Conservation (phyloP, 139 green algal species). For the Gonium pectorale region DNA sequence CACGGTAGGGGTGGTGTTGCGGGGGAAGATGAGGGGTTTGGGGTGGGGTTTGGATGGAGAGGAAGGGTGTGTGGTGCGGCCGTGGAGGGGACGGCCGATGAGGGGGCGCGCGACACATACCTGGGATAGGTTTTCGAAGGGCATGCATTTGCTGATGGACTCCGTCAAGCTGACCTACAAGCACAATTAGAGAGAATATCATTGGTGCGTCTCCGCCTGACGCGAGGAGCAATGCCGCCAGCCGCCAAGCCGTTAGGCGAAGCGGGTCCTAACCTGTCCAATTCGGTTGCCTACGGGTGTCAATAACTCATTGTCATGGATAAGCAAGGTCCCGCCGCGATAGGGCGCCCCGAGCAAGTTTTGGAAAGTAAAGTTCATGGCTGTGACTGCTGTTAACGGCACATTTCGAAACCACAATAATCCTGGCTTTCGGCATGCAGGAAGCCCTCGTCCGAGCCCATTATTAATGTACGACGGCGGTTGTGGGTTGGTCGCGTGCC, state of each 20-base stretch:
- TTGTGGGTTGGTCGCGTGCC: too few relatives aligned
- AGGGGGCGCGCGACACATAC: constrained; percentile 1
- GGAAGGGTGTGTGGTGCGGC: not conserved
- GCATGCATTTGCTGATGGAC: constrained; percentile 81
- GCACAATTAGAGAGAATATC: too few relatives aligned
- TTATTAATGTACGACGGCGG: too few relatives aligned
- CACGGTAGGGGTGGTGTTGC: not conserved
- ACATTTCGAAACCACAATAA: too few relatives aligned
- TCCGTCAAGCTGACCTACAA: constrained; percentile 85
- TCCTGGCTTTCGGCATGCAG: too few relatives aligned
- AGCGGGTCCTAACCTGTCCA: constrained; percentile 76
- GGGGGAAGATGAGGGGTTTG: not conserved
- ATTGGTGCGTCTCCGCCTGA: too few relatives aligned
- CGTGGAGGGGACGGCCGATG: not conserved
- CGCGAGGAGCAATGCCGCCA: too few relatives aligned
- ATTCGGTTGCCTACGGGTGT: constrained; percentile 93
- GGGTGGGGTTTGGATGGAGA: too few relatives aligned
- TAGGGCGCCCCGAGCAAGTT: constrained; percentile 96
- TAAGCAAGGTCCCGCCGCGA: constrained; percentile 89
- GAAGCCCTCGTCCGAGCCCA: too few relatives aligned
- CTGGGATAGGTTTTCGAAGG: constrained; percentile 87
- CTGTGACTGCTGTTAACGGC: too few relatives aligned
- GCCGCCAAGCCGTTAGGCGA: too few relatives aligned
- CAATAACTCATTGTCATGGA: constrained; percentile 85
- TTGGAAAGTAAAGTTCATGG: constrained; percentile 67